Base-by-base conservation (phyloP, 2,329 filamentous ascomycete genomes). In the Fusarium transvaalense region DNA sequence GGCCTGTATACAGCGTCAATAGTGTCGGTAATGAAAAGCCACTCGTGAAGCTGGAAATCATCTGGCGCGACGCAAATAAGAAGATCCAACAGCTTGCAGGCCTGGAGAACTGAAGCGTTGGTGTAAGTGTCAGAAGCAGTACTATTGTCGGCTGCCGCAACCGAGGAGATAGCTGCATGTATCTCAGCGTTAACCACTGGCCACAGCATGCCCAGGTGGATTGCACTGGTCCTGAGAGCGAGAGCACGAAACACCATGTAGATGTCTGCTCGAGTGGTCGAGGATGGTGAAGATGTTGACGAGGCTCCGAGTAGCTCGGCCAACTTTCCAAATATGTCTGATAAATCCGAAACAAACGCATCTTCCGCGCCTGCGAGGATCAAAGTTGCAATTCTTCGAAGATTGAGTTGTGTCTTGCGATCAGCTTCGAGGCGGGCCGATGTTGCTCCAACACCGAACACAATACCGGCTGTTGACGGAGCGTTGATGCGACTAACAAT, bases 1-100 rank as follows among this genome's bases (percentile, higher is more conserved):
- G 93, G 90, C 14, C 92, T 89, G 79, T 99, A 97, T 34, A 99
- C 92, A 2, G 96, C 94, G 74, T 99, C 96, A 68, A 97, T 94
- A 15, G 95, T 98, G 79, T 99, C 96, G 3, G 94, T 97, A 56
- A 99, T 90, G 78, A 97, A 99, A 6, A 98, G 88, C 96, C 96
- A 99, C 82, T 97, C 93, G 74, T 97, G 91, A n/a, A 98, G 87
- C 78, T 98, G 96, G 80, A 98, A 99, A 77, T 99, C 96, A 71
- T 99, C 96, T 0, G 94, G 95, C 6, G 92, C 91, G 10, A 94
- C 84, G 42, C 93, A 90, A 15, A 98, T 86, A n/a, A 99, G 84
- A 21, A 94, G 84, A 75, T 99, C 96, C 5, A 99, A 86, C 5
- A 99, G 85, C 77, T 98, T 99, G 81, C 94, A 97, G 1, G 94